phyloP scores from a whole-genome alignment of 1,284 basidiomycete genomes.

The Pulveroboletus sp. region DNA sequence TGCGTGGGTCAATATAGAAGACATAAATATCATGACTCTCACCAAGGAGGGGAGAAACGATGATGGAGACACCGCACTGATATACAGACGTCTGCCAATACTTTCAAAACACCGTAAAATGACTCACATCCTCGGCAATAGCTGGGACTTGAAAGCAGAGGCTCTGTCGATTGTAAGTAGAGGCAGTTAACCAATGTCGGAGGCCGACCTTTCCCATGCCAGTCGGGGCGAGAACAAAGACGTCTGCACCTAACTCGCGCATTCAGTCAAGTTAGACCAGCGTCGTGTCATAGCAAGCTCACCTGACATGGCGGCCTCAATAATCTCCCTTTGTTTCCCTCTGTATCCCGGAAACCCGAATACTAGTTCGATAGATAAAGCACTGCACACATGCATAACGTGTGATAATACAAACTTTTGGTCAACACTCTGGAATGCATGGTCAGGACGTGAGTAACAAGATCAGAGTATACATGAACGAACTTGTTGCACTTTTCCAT shows the following conservation, averaged over 20 bases:
- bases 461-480: background rate
- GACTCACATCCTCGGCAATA: conserved; percentile 57
- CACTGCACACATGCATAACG: background rate
- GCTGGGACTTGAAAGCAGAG: conserved; percentile 89
- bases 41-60: conserved; percentile 78
- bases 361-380: conserved; percentile 40
- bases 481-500: conserved; percentile 26
- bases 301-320: conserved; percentile 68
- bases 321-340: conserved; percentile 76
- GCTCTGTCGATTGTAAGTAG: conserved; percentile 44
- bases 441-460: background rate
- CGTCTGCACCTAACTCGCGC: conserved; percentile 55
- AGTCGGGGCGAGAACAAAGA: conserved; percentile 84
- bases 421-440: conserved; percentile 24
- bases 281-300: conserved; percentile 22
- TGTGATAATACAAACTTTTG: conserved; percentile 23
- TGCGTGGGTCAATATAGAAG: no score
- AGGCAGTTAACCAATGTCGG: background rate
- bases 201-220: conserved; percentile 83
- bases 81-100: background rate
- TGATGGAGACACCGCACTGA: conserved; percentile 72
- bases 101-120: background rate
- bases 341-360: conserved; percentile 71
- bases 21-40: background rate
- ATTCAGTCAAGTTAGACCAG: background rate